Base-by-base conservation (phyloP, 306 rosid species). In the Prunus persica region DNA sequence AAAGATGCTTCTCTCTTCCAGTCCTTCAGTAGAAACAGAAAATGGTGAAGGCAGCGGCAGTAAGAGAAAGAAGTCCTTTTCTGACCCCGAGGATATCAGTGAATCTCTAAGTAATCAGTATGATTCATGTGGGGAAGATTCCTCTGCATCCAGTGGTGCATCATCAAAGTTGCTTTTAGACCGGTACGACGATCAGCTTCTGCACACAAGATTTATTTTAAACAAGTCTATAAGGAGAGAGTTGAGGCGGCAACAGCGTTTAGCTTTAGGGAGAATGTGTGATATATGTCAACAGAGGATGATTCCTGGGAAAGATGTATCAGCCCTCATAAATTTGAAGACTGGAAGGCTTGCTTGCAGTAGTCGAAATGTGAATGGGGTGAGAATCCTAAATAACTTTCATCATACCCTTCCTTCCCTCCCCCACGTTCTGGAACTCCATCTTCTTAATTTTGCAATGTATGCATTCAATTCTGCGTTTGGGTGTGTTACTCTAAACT, bases 241-340 rank as follows among this genome's bases (percentile, higher is more conserved):
- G 79, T 76, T 94, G 83, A 91, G 97, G 81, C 85, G 87, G 73
- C 86, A 86, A 61, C 93, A 90, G 60, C 94, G 93, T 49, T 75
- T 81, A 82, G 95, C 91, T 55, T 88, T 93, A 51, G 98, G 93
- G 71, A 89, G 90, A 82, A 84, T 84, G 86, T 94, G 98, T 73
- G 88, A 86, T 76, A 86, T 94, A 81, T 94, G 98, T 89, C 91
- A 90, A 73, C 97, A 86, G 72, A 94, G 88, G 87, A 91, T 94
- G 95, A 91, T 91, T 82, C 91, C 97, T 62, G 90, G 97, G 72
- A 94, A 89, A 84, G 97, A 94, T 87, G 98, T 94, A 47, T 93
- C 97, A 15, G 81, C 97, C 12, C 90, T 94, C 62, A 19, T 90
- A 75, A 91, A 94, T 82, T 47, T 89, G 83, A 87, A 89, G 89